phyloP scores from a whole-genome alignment of 179 eudicot species.

The Camellia oleifera region DNA sequence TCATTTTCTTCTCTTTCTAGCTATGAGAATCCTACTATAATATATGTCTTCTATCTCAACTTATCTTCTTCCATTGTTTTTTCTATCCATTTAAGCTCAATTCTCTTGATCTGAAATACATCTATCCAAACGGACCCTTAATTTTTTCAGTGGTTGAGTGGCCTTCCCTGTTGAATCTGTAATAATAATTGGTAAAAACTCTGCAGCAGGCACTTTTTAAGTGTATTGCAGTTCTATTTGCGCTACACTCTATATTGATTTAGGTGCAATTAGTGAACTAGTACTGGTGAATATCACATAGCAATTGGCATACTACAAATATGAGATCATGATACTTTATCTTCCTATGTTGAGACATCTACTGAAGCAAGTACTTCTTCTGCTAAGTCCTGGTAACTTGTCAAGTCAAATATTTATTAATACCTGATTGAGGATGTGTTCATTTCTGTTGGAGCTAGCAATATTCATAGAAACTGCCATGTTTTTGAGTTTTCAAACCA shows the following conservation, averaged over 20 bases:
- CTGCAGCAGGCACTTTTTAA: background rate
- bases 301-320: background rate
- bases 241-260: background rate
- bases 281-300: background rate
- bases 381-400: background rate
- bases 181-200: background rate
- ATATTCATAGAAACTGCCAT: background rate
- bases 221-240: background rate
- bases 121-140: too few species aligned
- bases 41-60: too few species aligned
- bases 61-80: too few species aligned
- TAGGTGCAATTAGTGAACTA: background rate
- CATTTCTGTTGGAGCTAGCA: background rate
- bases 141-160: background rate
- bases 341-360: background rate
- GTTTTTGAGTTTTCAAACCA: background rate
- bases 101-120: too few species aligned
- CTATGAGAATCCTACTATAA: too few species aligned
- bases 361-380: background rate
- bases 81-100: too few species aligned
- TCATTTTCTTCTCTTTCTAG: too few species aligned
- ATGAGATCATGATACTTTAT: background rate
- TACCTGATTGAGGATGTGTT: slow-evolving; percentile 2
- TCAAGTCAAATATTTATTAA: slow-evolving; percentile 1
- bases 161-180: background rate